phyloP scores from a whole-genome alignment of 176 grass and related monocot species.

The Melocanna baccifera region DNA sequence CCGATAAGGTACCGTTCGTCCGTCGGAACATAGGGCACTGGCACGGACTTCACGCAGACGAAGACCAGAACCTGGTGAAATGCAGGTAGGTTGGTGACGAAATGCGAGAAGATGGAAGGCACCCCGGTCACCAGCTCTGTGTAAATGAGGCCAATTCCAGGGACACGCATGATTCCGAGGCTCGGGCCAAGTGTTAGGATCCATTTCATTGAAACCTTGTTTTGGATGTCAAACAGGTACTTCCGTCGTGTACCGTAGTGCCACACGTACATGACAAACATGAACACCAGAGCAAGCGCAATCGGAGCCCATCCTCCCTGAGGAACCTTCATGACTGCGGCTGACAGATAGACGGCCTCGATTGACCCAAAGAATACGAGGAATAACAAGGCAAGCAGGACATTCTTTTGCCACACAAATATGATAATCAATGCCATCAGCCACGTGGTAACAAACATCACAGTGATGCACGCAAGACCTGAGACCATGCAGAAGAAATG shows the following conservation, averaged over 20 bases:
- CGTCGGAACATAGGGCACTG: conserved; percentile 46
- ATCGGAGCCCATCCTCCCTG: conserved; percentile 72
- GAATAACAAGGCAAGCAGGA: conserved; percentile 40
- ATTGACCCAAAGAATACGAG: conserved; percentile 53
- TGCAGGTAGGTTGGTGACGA: conserved; percentile 76
- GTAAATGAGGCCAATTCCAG: conserved; percentile 76
- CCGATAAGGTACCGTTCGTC: conserved; percentile 73
- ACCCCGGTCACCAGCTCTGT: conserved; percentile 67
- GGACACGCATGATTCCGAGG: conserved; percentile 70
- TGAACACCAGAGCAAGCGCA: conserved; percentile 49
- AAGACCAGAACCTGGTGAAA: conserved; percentile 75
- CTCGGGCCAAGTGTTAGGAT: conserved; percentile 69
- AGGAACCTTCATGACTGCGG: conserved; percentile 56
- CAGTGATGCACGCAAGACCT: conserved; percentile 66
- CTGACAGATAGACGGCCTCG: conserved; percentile 48
- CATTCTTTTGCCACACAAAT: conserved; percentile 66
- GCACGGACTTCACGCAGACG: conserved; percentile 64
- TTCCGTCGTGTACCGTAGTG: conserved; percentile 64
- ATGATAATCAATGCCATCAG: conserved; percentile 69
- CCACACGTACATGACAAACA: conserved; percentile 72
- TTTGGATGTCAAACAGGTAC: conserved; percentile 66
- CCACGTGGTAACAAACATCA: conserved; percentile 70
- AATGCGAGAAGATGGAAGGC: conserved; percentile 75
- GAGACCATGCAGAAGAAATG: conserved; percentile 8
- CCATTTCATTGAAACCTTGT: conserved; percentile 87